Evolutionary conservation across 768 basidiomycete genomes (phyloP).

Genomic region (Stropharia rugosoannulata): DNA sequence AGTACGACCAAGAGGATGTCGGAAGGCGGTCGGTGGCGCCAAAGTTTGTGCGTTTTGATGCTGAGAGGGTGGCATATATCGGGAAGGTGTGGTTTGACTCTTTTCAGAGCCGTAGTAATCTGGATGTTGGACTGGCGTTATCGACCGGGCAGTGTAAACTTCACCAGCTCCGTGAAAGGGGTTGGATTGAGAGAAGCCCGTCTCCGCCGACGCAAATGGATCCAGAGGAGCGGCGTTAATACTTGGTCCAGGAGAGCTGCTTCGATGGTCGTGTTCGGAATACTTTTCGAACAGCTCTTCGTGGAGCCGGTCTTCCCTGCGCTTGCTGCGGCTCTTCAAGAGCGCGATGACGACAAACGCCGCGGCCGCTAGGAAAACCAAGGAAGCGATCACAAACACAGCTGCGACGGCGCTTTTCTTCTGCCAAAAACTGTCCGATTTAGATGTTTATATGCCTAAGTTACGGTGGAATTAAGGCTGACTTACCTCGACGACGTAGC

Average conservation of each 20-base stretch:
- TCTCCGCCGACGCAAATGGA: conserved; percentile 19
- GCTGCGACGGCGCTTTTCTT: conserved; percentile 38
- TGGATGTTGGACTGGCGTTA: conserved; percentile 20
- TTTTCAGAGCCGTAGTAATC: conserved; percentile 11
- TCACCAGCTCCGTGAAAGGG: conserved; percentile 9
- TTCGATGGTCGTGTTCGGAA: conserved; percentile 16
- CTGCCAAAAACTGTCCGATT: conserved; percentile 29
- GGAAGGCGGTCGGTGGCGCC: conserved; percentile 17
- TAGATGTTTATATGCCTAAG: conserved; percentile 4
- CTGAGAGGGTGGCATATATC: conserved; percentile 20
- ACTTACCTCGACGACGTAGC: conserved; percentile 14
- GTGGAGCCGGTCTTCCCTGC: conserved; percentile 19
- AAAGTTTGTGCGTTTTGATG: conserved; percentile 6
- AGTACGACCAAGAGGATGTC: conserved; percentile 14
- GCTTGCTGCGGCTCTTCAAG: conserved; percentile 23
- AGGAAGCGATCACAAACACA: conserved; percentile 29
- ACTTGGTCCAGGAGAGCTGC: conserved; percentile 27
- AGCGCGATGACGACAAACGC: conserved; percentile 22
- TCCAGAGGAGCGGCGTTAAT: conserved; percentile 28
- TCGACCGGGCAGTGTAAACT: conserved; percentile 6
- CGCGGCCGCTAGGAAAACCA: conserved; percentile 24
- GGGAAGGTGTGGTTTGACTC: conserved; percentile 7
- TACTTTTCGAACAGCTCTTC: conserved; percentile 28
- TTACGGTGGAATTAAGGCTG: conserved; percentile 3
- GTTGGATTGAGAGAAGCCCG: conserved; percentile 10